Base-by-base conservation (phyloP, 2,329 filamentous ascomycete species). In the Hymenotorrendiella dingleyae region DNA sequence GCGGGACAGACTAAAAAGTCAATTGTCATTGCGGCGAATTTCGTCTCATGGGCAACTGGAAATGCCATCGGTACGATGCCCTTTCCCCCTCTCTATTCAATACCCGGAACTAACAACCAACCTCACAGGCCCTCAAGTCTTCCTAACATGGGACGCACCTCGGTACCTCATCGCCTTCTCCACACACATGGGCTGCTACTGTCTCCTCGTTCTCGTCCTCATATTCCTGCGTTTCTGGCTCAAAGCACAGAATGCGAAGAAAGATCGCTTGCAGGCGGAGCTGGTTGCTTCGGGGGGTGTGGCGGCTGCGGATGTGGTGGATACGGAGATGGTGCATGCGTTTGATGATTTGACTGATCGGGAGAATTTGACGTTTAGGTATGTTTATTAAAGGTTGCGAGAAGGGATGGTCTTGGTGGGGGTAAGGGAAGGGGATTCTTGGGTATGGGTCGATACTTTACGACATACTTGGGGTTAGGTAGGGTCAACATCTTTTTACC, bases 141-240 rank as follows among this genome's bases (percentile, higher is more conserved):
- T 78, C 62, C 70, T 72, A 46, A 64, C 64, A 2, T 63, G 62
- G 38, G 70, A 78, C 46, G 70, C 67, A 0, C 74, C 73, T 1
- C 64, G 70, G 3, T 77, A 72, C 50, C 65, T 67, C 10, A 73
- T 71, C 0, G 75, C 73, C 12, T 75, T 77, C 54, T 64, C 75
- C 6, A 67, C 71, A 16, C 68, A 77, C 45, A 67, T 78, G 62
- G 71, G 64, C 9, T 76, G 71, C 4, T 58, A 59, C 44, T 49
- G 29, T 12, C 40, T 57, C 10, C 47, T 57, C 4, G 46, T 56
- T 4, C 16, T 54, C 10, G 43, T 53, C 7, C 42, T 54, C 8
- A 36, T 49, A n/a, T 53, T 53, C 37, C 26, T 53, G 43, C 37
- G 49, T 44, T 44, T 47, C 42, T 45, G 52, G 46, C 55, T 41